A percentile compares a stretch with the other conserved stretches of the same genome.
These are phyloP conservation scores for Selaginella moellendorffii DNA, from an alignment of 75 land plant genomes.

Conservation along the genomic window DNA sequence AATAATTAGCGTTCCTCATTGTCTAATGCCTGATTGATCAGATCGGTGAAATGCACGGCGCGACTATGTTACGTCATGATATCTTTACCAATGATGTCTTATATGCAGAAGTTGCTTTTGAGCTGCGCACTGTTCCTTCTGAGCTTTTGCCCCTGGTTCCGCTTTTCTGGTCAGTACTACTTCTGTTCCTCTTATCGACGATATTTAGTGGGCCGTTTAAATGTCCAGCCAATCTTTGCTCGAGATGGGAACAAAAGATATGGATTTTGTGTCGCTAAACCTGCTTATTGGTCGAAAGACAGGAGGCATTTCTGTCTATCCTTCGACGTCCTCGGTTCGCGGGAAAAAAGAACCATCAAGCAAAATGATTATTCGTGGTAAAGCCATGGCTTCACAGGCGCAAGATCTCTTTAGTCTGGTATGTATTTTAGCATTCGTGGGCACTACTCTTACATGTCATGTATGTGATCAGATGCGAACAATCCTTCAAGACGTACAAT, in stretches of 20 bases:
- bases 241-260: constrained; percentile 99
- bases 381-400: constrained; percentile 75
- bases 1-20: no score
- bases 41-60: constrained; percentile 81
- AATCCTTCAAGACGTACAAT: constrained; percentile 83
- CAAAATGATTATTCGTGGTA: constrained; percentile 73
- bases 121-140: constrained; percentile 58
- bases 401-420: constrained; percentile 87
- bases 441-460: background rate
- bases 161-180: constrained; percentile 63
- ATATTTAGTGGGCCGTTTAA: background rate
- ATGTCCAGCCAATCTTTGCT: constrained; percentile 79
- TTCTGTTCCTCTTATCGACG: background rate
- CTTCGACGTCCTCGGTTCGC: constrained; percentile 70
- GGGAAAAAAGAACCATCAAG: constrained; percentile 66
- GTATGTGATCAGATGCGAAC: constrained; percentile 44
- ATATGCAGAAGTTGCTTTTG: constrained; percentile 84
- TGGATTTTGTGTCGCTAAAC: constrained; percentile 90
- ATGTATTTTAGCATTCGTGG: constrained; percentile 5
- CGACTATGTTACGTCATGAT: constrained; percentile 75
- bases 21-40: constrained; percentile 12
- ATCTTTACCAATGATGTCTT: constrained; percentile 95
- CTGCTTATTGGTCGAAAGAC: constrained; percentile 98
- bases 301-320: constrained; percentile 98
- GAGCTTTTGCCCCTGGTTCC: constrained; percentile 86